phyloP scores from a whole-genome alignment of 2,329 filamentous ascomycete species.

The Xylariales sp. region DNA sequence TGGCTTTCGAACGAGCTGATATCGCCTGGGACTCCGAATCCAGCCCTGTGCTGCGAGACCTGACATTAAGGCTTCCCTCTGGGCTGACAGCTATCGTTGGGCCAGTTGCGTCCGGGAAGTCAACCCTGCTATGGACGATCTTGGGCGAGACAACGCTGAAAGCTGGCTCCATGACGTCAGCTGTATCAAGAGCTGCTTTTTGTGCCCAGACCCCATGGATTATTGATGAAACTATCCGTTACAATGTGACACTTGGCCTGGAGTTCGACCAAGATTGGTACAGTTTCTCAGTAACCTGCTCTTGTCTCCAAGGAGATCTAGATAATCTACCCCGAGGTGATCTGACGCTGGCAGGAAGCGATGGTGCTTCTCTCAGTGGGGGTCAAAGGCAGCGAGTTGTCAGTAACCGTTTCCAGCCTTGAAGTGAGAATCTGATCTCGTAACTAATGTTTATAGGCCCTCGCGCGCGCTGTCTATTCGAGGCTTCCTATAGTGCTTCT shows the following conservation, averaged over 20 bases:
- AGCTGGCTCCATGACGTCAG: conserved; percentile 9
- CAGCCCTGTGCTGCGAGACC: background rate
- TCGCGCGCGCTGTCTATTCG: conserved; percentile 21
- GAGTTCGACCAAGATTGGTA: conserved; percentile 14
- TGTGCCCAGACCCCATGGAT: conserved; percentile 21
- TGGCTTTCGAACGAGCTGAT: background rate
- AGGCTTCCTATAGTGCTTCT: conserved; percentile 15
- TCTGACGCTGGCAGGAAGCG: conserved; percentile 11
- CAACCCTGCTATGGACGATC: conserved; percentile 16
- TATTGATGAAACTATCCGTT: conserved; percentile 12
- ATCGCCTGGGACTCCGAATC: background rate
- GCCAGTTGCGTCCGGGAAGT: conserved; percentile 20
- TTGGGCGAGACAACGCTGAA: conserved; percentile 14
- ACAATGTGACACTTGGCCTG: conserved; percentile 14
- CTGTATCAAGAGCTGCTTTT: conserved; percentile 10
- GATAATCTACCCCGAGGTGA: conserved; percentile 9
- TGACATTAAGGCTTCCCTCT: background rate
- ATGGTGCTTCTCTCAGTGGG: conserved; percentile 14
- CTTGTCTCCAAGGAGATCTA: conserved; percentile 12
- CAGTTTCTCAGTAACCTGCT: conserved; percentile 6
- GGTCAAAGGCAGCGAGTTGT: conserved; percentile 11
- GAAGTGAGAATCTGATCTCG: background rate
- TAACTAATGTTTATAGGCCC: conserved; percentile 7
- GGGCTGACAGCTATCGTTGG: conserved; percentile 15
- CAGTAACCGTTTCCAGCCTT: background rate